These are phyloP conservation scores for Raphanus raphanistrum DNA, from an alignment of 345 rosid species.

Conservation along the genomic window DNA sequence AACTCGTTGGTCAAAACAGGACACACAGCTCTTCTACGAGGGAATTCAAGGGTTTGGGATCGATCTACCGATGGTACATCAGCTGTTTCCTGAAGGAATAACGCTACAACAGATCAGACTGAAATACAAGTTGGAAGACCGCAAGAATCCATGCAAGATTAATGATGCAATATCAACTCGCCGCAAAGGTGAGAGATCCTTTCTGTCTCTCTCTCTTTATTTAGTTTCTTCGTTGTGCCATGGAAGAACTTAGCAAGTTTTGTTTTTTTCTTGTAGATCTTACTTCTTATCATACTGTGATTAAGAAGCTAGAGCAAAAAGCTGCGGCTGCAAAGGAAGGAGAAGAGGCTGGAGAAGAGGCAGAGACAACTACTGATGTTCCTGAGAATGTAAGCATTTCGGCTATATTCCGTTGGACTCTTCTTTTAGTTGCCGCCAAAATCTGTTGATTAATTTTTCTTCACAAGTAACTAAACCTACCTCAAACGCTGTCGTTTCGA, in stretches of 20 bases:
- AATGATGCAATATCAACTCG: slow-evolving; percentile 60
- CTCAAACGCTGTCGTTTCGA: neutral
- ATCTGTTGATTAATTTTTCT: neutral
- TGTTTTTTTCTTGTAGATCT: slow-evolving; percentile 46
- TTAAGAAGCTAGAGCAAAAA: slow-evolving; percentile 56
- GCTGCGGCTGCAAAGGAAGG: slow-evolving; percentile 47
- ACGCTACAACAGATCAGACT: slow-evolving; percentile 72
- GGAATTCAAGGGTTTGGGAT: slow-evolving; percentile 77
- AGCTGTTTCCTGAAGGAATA: slow-evolving; percentile 55
- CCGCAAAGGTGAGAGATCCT: slow-evolving; percentile 45
- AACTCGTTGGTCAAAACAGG: slow-evolving; percentile 76
- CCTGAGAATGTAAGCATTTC: slow-evolving; percentile 23
- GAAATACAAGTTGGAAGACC: slow-evolving; percentile 80
- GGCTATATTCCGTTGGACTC: neutral
- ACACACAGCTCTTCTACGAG: slow-evolving; percentile 81
- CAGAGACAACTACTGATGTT: slow-evolving; percentile 35
- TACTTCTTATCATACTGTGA: slow-evolving; percentile 56
- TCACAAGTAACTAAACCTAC: neutral
- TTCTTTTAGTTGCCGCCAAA: neutral
- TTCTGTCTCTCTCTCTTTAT: neutral
- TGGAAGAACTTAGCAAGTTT: neutral
- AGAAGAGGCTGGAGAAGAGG: slow-evolving; percentile 30
- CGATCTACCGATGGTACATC: slow-evolving; percentile 72
- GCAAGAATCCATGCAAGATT: slow-evolving; percentile 55
- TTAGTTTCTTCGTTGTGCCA: slow-evolving; percentile 1